These are phyloP conservation scores for Barnettozyma botsteinii DNA, from an alignment of 805 yeast genomes.

Conservation along the genomic window DNA sequence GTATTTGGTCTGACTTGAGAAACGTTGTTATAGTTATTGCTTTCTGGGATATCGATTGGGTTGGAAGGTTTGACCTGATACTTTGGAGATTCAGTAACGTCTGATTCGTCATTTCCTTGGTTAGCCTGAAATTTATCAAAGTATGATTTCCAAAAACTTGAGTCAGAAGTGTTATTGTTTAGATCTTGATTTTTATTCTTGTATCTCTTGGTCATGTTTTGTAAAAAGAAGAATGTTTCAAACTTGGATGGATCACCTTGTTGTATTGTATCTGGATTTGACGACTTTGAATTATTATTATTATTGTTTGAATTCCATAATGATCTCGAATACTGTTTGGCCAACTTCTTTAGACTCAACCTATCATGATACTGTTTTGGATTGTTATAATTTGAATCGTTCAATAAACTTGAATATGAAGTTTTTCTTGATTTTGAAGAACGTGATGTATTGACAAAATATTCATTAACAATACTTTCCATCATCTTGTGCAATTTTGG, in stretches of 20 bases:
- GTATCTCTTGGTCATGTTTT: conserved; percentile 3
- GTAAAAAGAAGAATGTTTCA: conserved; percentile 13
- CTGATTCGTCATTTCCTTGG: neutral
- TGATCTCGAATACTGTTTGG: conserved; percentile 13
- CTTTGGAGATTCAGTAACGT: neutral
- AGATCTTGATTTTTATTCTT: neutral
- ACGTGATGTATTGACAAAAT: conserved; percentile 7
- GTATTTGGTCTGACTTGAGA: conserved; percentile 4
- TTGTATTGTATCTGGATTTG: conserved; percentile 1
- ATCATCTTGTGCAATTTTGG: neutral
- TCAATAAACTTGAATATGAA: conserved; percentile 13
- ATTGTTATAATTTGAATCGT: conserved; percentile 3
- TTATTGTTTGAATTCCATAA: conserved; percentile 7
- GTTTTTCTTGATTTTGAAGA: conserved; percentile 16
- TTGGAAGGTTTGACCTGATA: neutral
- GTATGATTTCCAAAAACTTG: neutral
- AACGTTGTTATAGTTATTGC: neutral
- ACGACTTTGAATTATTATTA: neutral
- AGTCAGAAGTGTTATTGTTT: neutral
- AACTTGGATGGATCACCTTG: conserved; percentile 10
- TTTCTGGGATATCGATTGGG: conserved; percentile 1
- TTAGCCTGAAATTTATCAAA: neutral
- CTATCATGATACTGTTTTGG: conserved; percentile 7
- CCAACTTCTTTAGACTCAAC: conserved; percentile 15
- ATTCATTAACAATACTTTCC: conserved; percentile 3